Evolutionary conservation across 305 asterid species (phyloP).

Genomic region (Fraxinus baroniana): DNA sequence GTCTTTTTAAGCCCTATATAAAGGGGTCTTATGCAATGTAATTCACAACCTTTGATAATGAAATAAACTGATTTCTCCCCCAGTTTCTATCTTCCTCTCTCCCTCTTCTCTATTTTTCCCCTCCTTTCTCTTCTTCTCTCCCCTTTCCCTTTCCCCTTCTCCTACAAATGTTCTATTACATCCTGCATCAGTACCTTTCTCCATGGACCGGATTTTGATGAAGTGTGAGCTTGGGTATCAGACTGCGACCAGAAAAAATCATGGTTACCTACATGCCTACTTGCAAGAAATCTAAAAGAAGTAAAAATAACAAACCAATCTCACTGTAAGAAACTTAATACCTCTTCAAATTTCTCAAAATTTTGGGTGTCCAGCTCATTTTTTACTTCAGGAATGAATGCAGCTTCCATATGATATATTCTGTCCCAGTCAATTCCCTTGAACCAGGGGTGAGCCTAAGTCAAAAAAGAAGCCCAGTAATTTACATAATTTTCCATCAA

Average conservation of each 20-base stretch:
- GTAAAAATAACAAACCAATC: neutral
- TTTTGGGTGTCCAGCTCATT: slow-evolving; percentile 97
- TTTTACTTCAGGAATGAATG: slow-evolving; percentile 91
- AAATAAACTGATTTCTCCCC: no score
- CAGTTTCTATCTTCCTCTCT: no score
- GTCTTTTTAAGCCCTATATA: no score
- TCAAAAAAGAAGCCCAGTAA: slow-evolving; percentile 27
- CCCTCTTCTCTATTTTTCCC: no score
- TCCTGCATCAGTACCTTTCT: slow-evolving; percentile 53
- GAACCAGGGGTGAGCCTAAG: slow-evolving; percentile 90
- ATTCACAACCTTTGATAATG: no score
- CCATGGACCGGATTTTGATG: slow-evolving; percentile 95
- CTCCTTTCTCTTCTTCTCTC: no score
- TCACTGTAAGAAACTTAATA: slow-evolving; percentile 23
- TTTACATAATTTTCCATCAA: slow-evolving; percentile 32
- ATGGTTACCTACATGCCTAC: slow-evolving; percentile 23
- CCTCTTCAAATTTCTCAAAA: slow-evolving; percentile 97
- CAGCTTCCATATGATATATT: slow-evolving; percentile 90
- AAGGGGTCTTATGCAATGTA: no score
- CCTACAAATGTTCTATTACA: no score
- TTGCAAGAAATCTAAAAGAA: slow-evolving; percentile 2
- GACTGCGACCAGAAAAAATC: slow-evolving; percentile 48
- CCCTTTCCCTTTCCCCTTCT: no score
- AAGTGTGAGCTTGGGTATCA: slow-evolving; percentile 55
- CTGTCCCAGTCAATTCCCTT: slow-evolving; percentile 75